A percentile compares a stretch with the other conserved stretches of the same genome.
phyloP scores from a whole-genome alignment of 768 basidiomycete genomes.

The Pleurotus platypus region DNA sequence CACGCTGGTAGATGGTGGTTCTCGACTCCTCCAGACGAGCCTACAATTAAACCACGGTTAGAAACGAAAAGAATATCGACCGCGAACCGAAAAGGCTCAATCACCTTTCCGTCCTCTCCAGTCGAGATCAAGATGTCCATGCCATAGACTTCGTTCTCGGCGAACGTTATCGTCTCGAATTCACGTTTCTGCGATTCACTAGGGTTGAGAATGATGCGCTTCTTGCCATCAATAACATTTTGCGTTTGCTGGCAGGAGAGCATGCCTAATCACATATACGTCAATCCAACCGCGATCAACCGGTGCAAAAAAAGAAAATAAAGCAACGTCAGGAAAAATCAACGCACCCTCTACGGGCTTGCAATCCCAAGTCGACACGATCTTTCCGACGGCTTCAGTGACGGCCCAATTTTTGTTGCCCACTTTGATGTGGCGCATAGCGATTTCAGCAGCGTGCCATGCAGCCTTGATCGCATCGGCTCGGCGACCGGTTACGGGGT shows the following conservation, averaged over 20 bases:
- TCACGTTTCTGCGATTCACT: constrained; percentile 81
- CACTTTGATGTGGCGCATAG: constrained; percentile 86
- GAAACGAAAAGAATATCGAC: not conserved
- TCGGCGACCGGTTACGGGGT: constrained; percentile 78
- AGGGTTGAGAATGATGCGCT: constrained; percentile 90
- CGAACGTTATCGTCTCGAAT: constrained; percentile 81
- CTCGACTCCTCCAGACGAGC: constrained; percentile 85
- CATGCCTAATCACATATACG: constrained; percentile 59
- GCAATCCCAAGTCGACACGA: constrained; percentile 73
- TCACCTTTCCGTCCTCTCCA: constrained; percentile 87
- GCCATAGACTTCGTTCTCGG: constrained; percentile 93
- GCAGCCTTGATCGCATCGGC: constrained; percentile 95
- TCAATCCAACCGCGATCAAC: not conserved
- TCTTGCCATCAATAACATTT: constrained; percentile 94
- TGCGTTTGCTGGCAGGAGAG: constrained; percentile 93
- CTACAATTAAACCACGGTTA: constrained; percentile 34
- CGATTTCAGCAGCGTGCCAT: constrained; percentile 88
- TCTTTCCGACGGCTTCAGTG: constrained; percentile 79
- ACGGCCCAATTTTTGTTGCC: constrained; percentile 96
- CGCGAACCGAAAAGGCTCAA: constrained; percentile 8
- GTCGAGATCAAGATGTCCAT: constrained; percentile 89
- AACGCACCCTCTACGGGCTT: constrained; percentile 88
- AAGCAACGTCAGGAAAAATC: not conserved
- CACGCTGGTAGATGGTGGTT: constrained; percentile 92
- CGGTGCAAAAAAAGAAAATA: not conserved